These are phyloP conservation scores for Penicillium brevicompactum DNA, from an alignment of 2,329 filamentous ascomycete species.

Conservation along the genomic window DNA sequence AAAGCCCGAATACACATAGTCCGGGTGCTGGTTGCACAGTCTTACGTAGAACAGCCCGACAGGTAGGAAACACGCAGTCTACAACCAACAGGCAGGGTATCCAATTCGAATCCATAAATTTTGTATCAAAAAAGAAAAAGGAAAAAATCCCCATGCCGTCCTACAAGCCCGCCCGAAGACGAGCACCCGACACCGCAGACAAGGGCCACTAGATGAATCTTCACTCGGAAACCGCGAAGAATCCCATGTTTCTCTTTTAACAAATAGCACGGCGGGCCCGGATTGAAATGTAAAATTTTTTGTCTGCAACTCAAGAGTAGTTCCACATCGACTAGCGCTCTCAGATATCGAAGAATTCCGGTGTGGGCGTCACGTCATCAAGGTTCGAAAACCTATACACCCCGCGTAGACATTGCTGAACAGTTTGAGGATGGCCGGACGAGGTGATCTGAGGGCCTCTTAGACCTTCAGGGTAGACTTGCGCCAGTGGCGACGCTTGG, in stretches of 20 bases:
- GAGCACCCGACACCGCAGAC: constrained; percentile 10
- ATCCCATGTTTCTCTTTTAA: background rate
- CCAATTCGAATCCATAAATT: constrained; percentile 32
- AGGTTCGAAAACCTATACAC: constrained; percentile 23
- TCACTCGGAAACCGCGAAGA: constrained; percentile 10
- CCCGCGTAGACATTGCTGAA: constrained; percentile 26
- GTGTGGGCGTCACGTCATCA: constrained; percentile 21
- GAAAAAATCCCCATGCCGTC: constrained; percentile 15
- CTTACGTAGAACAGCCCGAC: background rate
- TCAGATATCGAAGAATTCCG: constrained; percentile 18
- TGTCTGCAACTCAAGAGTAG: constrained; percentile 23
- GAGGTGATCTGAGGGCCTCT: constrained; percentile 54
- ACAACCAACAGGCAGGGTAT: constrained; percentile 17
- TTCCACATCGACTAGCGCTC: constrained; percentile 26
- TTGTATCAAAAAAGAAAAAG: constrained; percentile 23
- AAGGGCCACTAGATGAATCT: constrained; percentile 3
- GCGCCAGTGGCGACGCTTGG: constrained; percentile 99
- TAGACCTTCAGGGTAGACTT: constrained; percentile 99
- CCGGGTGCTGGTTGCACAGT: background rate
- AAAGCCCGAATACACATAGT: background rate
- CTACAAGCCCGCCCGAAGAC: constrained; percentile 14
- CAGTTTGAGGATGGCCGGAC: constrained; percentile 37
- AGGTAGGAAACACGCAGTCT: background rate
- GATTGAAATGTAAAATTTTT: constrained; percentile 15
- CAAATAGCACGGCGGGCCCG: constrained; percentile 7